Percentiles rank a stretch among this genome's conserved stretches.
phyloP scores from a whole-genome alignment of 2,329 filamentous ascomycete species.

The Microsporum ferrugineum region DNA sequence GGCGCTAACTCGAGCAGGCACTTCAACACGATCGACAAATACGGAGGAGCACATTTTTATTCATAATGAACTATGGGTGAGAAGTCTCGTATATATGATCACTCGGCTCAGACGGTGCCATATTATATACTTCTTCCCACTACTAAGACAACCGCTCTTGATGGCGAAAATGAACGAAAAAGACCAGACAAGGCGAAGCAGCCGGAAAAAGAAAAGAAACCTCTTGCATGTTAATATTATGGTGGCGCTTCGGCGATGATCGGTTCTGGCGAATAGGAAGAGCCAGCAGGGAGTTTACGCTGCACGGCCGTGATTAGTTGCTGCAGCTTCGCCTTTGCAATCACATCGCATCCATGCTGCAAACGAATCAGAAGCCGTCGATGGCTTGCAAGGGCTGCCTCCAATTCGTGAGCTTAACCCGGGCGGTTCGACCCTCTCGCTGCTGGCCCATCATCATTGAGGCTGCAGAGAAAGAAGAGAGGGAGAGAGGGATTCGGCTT shows the following conservation, averaged over 20 bases:
- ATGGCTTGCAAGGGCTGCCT: background rate
- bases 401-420: background rate
- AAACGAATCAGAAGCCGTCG: background rate
- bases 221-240: background rate
- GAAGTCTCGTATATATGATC: too few relatives aligned
- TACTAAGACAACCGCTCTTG: too few relatives aligned
- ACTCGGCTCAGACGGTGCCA: too few relatives aligned
- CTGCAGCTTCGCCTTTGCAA: background rate
- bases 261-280: slow-evolving; percentile 4
- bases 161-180: too few relatives aligned
- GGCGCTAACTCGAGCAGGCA: background rate
- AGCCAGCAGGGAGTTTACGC: background rate
- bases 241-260: slow-evolving; percentile 2
- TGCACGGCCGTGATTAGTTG: background rate
- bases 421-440: background rate
- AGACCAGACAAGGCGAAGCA: background rate
- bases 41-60: too few relatives aligned
- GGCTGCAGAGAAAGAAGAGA: background rate
- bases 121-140: too few relatives aligned
- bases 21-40: too few relatives aligned
- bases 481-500: background rate
- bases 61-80: too few relatives aligned
- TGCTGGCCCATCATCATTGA: background rate
- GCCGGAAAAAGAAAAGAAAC: background rate
- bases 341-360: slow-evolving; percentile 2